Conservation (phyloP, 2,329 filamentous ascomycete genomes). For the Biscogniauxia sp. region DNA sequence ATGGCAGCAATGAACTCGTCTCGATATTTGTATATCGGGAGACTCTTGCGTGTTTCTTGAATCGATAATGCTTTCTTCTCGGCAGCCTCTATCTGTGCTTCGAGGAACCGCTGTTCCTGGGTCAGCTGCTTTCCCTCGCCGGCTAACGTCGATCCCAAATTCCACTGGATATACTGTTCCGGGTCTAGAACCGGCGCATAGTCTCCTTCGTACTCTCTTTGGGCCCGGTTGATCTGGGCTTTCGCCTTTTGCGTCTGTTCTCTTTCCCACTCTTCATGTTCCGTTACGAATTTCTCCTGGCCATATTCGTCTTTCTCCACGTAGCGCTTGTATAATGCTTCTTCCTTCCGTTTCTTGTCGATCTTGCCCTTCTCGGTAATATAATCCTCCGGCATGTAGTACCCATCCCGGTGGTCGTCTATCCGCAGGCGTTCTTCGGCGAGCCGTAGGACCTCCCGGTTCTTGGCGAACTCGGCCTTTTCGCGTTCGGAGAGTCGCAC, state of each 20-base stretch:
- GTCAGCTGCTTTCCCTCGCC: constrained; percentile 70
- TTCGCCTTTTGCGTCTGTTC: constrained; percentile 88
- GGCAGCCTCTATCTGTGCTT: constrained; percentile 80
- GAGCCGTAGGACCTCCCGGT: constrained; percentile 75
- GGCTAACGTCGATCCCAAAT: constrained; percentile 68
- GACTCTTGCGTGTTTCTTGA: constrained; percentile 83
- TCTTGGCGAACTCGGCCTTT: constrained; percentile 84
- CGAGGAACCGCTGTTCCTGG: constrained; percentile 74
- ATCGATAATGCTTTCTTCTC: constrained; percentile 87
- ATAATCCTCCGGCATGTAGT: constrained; percentile 90
- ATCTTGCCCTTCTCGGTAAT: constrained; percentile 92
- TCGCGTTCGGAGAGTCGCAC: constrained; percentile 73
- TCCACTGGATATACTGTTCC: constrained; percentile 81
- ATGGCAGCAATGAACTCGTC: constrained; percentile 85
- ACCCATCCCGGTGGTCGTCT: constrained; percentile 89
- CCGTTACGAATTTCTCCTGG: constrained; percentile 84
- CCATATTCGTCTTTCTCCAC: constrained; percentile 85
- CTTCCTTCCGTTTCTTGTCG: constrained; percentile 81
- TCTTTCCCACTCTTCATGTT: constrained; percentile 93
- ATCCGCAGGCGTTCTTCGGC: constrained; percentile 84
- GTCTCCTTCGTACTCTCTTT: constrained; percentile 74
- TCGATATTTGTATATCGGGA: constrained; percentile 87
- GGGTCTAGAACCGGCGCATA: constrained; percentile 95
- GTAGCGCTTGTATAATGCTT: constrained; percentile 86
- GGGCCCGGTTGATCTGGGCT: constrained; percentile 73